Conservation (phyloP, 768 basidiomycete species). For the Mycena capillaripes region DNA sequence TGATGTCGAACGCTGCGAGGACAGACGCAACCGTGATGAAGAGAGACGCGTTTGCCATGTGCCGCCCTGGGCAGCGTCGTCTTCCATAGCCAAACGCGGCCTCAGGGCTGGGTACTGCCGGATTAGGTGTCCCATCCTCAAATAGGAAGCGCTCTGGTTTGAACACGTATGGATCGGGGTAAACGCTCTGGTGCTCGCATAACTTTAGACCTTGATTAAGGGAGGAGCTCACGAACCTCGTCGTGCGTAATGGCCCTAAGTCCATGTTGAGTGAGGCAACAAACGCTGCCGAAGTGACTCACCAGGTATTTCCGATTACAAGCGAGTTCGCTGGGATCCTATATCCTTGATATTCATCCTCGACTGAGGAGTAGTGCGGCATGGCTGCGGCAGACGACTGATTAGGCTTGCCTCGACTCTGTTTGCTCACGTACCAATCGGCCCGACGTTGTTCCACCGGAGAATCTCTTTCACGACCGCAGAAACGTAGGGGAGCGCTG, state of each 20-base stretch:
- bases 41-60: conserved; percentile 5
- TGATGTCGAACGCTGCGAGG: conserved; percentile 7
- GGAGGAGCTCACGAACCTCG: not conserved
- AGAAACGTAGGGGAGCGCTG: not conserved
- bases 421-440: not conserved
- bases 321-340: not conserved
- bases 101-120: not conserved
- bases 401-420: no score
- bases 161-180: conserved; percentile 17
- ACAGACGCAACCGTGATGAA: conserved; percentile 11
- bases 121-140: not conserved
- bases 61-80: conserved; percentile 10
- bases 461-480: conserved; percentile 2
- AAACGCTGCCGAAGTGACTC: not conserved
- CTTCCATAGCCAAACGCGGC: conserved; percentile 12
- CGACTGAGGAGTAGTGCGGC: not conserved
- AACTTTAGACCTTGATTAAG: no score
- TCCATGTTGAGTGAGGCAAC: no score
- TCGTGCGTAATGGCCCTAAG: conserved; percentile 10
- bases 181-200: not conserved
- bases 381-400: not conserved
- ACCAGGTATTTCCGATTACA: conserved; percentile 13
- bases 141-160: conserved; percentile 20
- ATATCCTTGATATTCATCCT: conserved; percentile 11
- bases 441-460: not conserved